These are phyloP conservation scores for Urtica urens DNA, from an alignment of 306 rosid species.

Conservation along the genomic window DNA sequence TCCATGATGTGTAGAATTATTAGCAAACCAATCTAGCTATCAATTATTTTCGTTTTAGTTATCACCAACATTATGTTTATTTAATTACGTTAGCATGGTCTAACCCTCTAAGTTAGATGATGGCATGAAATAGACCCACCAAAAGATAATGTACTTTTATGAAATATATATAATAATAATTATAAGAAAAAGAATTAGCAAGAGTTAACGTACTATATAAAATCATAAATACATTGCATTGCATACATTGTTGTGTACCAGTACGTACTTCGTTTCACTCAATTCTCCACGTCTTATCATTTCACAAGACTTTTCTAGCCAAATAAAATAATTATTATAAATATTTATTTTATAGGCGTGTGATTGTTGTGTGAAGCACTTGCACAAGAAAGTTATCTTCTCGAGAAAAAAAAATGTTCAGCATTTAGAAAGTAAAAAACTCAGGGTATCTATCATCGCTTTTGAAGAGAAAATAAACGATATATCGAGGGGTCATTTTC, in stretches of 20 bases:
- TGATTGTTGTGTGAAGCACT: not conserved
- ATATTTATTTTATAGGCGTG: not conserved
- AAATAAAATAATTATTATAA: not conserved
- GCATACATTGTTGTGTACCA: constrained; percentile 4
- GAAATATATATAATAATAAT: no score
- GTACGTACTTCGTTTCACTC: constrained; percentile 1
- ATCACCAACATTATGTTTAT: no score
- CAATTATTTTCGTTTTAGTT: no score
- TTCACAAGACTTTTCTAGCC: not conserved
- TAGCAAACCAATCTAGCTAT: no score
- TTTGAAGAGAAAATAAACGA: no score
- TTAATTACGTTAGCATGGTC: no score
- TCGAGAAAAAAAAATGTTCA: no score
- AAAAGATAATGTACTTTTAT: not conserved
- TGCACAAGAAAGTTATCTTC: not conserved
- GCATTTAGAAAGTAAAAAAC: no score
- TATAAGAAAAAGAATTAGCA: no score
- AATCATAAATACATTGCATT: not conserved
- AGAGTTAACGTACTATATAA: not conserved
- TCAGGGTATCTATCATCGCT: no score
- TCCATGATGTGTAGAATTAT: no score
- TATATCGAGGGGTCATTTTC: not conserved
- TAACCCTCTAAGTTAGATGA: no score
- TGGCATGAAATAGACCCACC: constrained; percentile 8
- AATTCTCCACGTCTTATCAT: constrained; percentile 27